These are phyloP conservation scores for Saussurea involucrata DNA, from an alignment of 129 eudicot species.

Conservation along the genomic window DNA sequence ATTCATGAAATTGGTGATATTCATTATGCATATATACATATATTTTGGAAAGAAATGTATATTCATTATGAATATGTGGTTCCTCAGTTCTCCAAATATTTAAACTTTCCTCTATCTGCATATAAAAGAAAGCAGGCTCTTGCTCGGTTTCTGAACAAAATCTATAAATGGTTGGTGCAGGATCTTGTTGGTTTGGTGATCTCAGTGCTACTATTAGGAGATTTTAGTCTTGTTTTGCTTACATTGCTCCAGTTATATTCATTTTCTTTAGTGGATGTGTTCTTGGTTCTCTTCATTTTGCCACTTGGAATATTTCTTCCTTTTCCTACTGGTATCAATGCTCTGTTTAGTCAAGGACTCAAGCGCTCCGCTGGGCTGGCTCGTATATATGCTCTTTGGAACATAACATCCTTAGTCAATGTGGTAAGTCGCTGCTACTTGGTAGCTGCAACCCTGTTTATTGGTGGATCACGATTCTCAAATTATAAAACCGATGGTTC, in stretches of 20 bases:
- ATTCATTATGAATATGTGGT: not conserved
- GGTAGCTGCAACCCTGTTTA: not conserved
- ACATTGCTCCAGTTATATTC: slow-evolving; percentile 96
- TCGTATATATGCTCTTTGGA: slow-evolving; percentile 97
- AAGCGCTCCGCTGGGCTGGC: slow-evolving; percentile 96
- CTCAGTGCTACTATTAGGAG: slow-evolving; percentile 89
- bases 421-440: slow-evolving; percentile 50
- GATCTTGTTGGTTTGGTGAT: slow-evolving; percentile 99
- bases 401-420: slow-evolving; percentile 78
- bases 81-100: not conserved
- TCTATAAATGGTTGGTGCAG: slow-evolving; percentile 39
- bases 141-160: slow-evolving; percentile 1
- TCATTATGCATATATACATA: not conserved
- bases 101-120: slow-evolving; percentile 10
- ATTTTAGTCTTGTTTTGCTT: slow-evolving; percentile 92
- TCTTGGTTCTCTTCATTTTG: slow-evolving; percentile 69
- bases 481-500: not conserved
- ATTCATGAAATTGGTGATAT: not conserved
- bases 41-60: not conserved
- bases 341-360: slow-evolving; percentile 96
- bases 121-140: not conserved
- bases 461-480: not conserved
- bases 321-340: slow-evolving; percentile 97
- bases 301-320: slow-evolving; percentile 97
- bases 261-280: slow-evolving; percentile 65